Base-by-base conservation (phyloP, 805 yeast genomes). In the Clavispora fructus region DNA sequence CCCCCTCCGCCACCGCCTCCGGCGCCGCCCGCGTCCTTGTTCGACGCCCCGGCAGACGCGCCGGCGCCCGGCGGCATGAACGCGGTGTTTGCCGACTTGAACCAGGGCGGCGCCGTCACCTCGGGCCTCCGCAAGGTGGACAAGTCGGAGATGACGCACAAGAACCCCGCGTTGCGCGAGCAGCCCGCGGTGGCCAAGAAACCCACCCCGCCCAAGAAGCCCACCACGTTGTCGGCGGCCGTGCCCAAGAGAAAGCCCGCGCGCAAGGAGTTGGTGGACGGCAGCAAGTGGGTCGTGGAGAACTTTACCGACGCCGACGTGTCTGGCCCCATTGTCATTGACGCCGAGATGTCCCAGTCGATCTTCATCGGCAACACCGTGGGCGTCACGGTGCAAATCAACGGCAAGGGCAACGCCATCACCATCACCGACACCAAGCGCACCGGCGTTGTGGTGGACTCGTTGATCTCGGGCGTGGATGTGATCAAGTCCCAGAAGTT, bases 1-100 rank as follows among this genome's bases (percentile, higher is more conserved):
- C 87, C 91, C 7, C 95, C 96, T 14, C 97, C 97, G 1, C 95
- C 96, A 2, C 95, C 96, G 4, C 92, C 94, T 1, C 88, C 95
- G 2, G 80, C 84, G 12, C 95, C 96, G 9, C 92, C 96, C 26
- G 82, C 95, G 9, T 69, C 82, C 46, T 71, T 85, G 32, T 87
- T 81, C 59, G 81, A 78, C 9, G 68, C 64, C 7, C 51, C 43
- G 3, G 37, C 46, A 6, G 30, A 52, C 1, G 40, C 49, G 2
- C 16, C 16, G 16, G 32, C 48, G 6, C 17, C 53, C 17, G 69
- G 67, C 39, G 94, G 96, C 37, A 79, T 92, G 71, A 76, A 74
- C 55, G 98, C 98, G 1, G 96, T 94, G 12, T 94, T 94, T 65
- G 83, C 87, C n/a, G 95, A 87, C 54, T 73, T 94, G 54, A 90